Evolutionary conservation across 2,329 filamentous ascomycete species (phyloP), one percentile per base, ranked within the genome.

Genomic region (Elsinoe fawcettii): DNA sequence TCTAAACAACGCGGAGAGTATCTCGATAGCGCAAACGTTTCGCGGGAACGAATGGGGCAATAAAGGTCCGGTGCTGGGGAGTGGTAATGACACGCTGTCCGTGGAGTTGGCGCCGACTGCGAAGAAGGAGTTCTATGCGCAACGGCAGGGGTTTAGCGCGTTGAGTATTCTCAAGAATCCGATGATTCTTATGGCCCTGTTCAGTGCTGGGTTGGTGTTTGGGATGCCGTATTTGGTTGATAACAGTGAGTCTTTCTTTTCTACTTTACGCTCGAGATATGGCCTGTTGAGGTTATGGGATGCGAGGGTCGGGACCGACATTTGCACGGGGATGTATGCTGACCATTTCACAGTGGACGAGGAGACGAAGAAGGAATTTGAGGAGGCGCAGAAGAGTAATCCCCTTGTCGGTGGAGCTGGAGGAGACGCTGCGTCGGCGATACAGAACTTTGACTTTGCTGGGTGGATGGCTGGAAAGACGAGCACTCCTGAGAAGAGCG

Each of bases 211-310:
- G 4, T 77, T 96, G 63, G 90, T 96, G 61, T 80, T 97, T 66
- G 91, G 91, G 63, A 89, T 97, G 87, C 93, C 93, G 12, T 93
- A 96, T 72, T 73, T 99, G 57, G 84, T 97, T 76, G 91, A 97
- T 54, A 96, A 93, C 70, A 96, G 91, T 96, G 82, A 61, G 89
- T 81, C 25, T 32, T 16, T 30, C 9, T 30, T 30, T 30, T 30
- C 27, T 9, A 5, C 27, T 9, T 9, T 30, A 30, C 27, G 5
- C 27, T 9, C 5, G 27, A 5, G 9, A 30, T 9, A 30, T 30
- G 27, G 27, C 27, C 5, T 30, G 27, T 30, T 30, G 5, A 9
- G 27, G 5, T 5, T 30, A 9, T 30, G 27, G 27, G 27, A 5
- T 9, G 27, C 5, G 27, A 30, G 5, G 9, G 27, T 9, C 5